Evolutionary conservation across 2,329 filamentous ascomycete species (phyloP).

Genomic region (Fusarium phyllophilum): DNA sequence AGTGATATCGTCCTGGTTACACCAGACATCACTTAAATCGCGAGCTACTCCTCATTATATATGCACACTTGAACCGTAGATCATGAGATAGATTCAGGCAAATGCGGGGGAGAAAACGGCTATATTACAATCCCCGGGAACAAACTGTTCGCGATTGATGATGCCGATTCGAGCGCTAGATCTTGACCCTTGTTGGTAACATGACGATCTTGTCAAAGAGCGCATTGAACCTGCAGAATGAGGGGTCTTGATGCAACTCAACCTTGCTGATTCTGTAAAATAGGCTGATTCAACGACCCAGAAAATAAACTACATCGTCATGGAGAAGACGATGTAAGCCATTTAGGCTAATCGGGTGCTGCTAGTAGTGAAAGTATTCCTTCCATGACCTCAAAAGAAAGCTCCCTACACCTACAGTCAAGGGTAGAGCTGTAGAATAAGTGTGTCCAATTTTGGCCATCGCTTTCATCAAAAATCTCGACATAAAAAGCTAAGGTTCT

Average conservation of each 20-base stretch:
- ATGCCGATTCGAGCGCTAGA: conserved; percentile 19
- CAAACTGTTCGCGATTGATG: not conserved
- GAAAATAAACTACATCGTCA: not conserved
- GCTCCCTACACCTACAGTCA: no score
- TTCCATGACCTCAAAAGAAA: no score
- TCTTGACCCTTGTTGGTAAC: not conserved
- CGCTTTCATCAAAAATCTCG: not conserved
- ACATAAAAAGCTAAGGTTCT: no score
- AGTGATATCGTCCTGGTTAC: not conserved
- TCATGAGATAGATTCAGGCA: not conserved
- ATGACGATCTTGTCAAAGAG: conserved; percentile 10
- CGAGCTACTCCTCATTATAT: not conserved
- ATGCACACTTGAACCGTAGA: not conserved
- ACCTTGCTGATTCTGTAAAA: not conserved
- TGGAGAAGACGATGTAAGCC: not conserved
- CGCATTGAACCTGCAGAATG: not conserved
- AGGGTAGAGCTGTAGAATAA: no score
- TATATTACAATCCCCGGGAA: not conserved
- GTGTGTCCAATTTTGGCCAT: accelerated
- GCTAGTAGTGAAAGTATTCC: no score
- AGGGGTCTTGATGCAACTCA: not conserved
- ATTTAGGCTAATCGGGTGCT: conserved; percentile 12
- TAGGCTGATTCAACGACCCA: conserved; percentile 2
- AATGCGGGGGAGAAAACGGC: conserved; percentile 8
- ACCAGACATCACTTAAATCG: no score